Evolutionary conservation across 371 early-diverging fungal species (phyloP), one percentile per base, ranked within the genome.

Genomic region (Smittium culicis): DNA sequence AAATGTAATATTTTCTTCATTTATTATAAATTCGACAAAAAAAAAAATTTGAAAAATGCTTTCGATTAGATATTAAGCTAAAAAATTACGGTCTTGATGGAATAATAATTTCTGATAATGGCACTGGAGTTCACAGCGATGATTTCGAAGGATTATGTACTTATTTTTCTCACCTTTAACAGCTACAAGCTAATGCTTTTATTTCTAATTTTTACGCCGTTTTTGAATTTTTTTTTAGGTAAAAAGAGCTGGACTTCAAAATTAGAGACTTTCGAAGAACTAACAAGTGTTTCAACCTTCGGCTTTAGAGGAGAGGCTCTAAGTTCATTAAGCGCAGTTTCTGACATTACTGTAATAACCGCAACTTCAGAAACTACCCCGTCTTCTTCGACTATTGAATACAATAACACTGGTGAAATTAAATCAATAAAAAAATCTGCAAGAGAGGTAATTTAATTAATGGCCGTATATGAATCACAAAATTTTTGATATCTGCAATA

Each of bases 241-340:
- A 71, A 84, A 28, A 87, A 87, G 66, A 86, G 90, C 63, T 85
- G 86, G 71, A 92, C 93, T 0, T 91, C 91, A 55, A 92, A 92
- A 67, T 67, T 92, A 16, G 65, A 60, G n/a, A 68, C 67, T 0
- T 91, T 89, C 68, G 83, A 82, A 27, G 92, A 91, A 70, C 74
- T 92, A 17, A 85, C 79, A 17, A 63, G 68, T 1, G 81, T 91
- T 14, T 17, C 64, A 0, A 84, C 91, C 16, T 91, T 88, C 77
- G 93, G 93, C 1, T 92, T 92, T 70, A 81, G 93, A 31, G 93
- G 93, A 0, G 92, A 92, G 67, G 93, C 93, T 1, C 71, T 92
- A 0, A 86, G 87, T 66, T 88, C 93, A 0, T 72, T 92, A 0
- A 87, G 88, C 67, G 83, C 89, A 0, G 75, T 90, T 11, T 74